Evolutionary conservation across 345 rosid species (phyloP).

Genomic region (Aurinia saxatilis): DNA sequence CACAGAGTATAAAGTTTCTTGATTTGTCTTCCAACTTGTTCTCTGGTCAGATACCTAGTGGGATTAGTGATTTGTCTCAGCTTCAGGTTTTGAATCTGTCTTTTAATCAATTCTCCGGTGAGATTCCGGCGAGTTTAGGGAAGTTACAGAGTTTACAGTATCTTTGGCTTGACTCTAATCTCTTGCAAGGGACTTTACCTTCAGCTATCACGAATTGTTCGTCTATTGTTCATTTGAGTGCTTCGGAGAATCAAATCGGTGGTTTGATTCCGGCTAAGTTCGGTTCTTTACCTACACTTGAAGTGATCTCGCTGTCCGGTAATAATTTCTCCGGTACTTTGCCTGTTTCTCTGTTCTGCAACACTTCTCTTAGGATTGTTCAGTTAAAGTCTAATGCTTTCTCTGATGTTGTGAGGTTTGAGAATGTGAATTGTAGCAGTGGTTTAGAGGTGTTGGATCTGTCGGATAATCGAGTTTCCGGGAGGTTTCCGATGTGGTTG

Average conservation of each 20-base stretch:
- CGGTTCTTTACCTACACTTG: constrained; percentile 60
- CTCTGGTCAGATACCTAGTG: constrained; percentile 58
- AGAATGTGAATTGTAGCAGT: constrained; percentile 39
- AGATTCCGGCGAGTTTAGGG: constrained; percentile 66
- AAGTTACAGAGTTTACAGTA: constrained; percentile 55
- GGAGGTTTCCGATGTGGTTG: constrained; percentile 61
- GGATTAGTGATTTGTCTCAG: constrained; percentile 45
- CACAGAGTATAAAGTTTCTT: constrained; percentile 41
- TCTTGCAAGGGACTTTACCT: constrained; percentile 67
- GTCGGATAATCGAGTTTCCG: constrained; percentile 16
- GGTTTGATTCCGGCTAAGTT: constrained; percentile 72
- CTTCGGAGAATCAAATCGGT: constrained; percentile 53
- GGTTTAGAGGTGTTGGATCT: constrained; percentile 52
- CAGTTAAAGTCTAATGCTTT: constrained; percentile 62
- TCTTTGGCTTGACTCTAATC: constrained; percentile 69
- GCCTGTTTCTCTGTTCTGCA: constrained; percentile 61
- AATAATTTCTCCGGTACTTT: constrained; percentile 66
- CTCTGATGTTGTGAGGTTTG: constrained; percentile 40
- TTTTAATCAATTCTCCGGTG: constrained; percentile 60
- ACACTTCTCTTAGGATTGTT: constrained; percentile 50
- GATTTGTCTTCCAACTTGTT: constrained; percentile 73
- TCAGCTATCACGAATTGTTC: constrained; percentile 76
- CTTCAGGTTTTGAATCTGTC: constrained; percentile 75
- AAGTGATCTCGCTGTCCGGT: constrained; percentile 52
- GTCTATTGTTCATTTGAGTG: constrained; percentile 73